These are phyloP conservation scores for Ploettnerulaceae sp. DNA, from an alignment of 2,329 filamentous ascomycete genomes.

Conservation along the genomic window DNA sequence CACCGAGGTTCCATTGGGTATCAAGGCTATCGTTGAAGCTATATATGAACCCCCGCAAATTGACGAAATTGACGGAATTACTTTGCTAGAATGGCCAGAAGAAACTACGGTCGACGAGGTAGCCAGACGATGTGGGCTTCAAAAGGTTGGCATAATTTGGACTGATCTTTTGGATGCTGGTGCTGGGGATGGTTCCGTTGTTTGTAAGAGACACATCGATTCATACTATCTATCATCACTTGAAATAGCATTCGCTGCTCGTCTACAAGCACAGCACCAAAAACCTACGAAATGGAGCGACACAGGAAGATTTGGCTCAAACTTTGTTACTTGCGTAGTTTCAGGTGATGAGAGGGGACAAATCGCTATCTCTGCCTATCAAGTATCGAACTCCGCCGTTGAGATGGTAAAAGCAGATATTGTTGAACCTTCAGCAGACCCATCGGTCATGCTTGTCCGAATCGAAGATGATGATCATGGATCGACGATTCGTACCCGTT, in stretches of 20 bases:
- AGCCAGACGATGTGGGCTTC: slow-evolving; percentile 75
- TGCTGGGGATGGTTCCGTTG: slow-evolving; percentile 73
- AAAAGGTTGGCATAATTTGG: slow-evolving; percentile 89
- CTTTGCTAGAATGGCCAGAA: slow-evolving; percentile 77
- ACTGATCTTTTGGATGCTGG: slow-evolving; percentile 86
- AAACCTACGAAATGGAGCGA: slow-evolving; percentile 96
- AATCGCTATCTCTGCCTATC: slow-evolving; percentile 86
- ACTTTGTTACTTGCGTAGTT: slow-evolving; percentile 93
- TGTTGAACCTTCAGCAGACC: slow-evolving; percentile 90
- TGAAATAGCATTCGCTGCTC: slow-evolving; percentile 83
- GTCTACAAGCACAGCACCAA: slow-evolving; percentile 81
- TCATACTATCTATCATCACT: slow-evolving; percentile 88
- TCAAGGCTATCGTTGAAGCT: slow-evolving; percentile 93
- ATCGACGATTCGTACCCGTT: slow-evolving; percentile 64
- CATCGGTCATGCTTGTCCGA: slow-evolving; percentile 88
- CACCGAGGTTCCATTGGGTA: slow-evolving; percentile 82
- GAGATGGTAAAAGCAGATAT: slow-evolving; percentile 97
- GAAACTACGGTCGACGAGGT: slow-evolving; percentile 77
- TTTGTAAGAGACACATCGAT: slow-evolving; percentile 94
- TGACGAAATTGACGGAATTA: slow-evolving; percentile 83
- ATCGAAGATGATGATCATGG: slow-evolving; percentile 82
- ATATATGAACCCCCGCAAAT: slow-evolving; percentile 95
- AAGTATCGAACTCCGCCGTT: slow-evolving; percentile 90
- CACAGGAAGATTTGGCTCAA: slow-evolving; percentile 87
- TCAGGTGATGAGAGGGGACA: slow-evolving; percentile 87